Evolutionary conservation across 208 protist genomes (phyloP).

Genomic region (Leishmania gerbilli): DNA sequence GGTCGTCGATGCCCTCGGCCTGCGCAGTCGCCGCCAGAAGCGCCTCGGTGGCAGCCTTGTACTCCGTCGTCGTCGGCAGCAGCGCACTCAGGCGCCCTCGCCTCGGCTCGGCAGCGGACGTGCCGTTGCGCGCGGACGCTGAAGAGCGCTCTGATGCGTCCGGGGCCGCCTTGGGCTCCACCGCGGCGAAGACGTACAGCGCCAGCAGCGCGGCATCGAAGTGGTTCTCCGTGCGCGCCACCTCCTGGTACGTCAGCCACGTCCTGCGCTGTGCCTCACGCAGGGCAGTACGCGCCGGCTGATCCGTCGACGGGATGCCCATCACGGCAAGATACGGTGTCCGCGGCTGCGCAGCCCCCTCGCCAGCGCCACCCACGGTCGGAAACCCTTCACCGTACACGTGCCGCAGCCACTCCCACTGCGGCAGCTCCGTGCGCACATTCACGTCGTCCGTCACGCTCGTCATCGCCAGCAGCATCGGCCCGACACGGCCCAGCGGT

Average conservation of each 20-base stretch:
- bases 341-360: not conserved
- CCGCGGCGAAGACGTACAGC: conserved; percentile 32
- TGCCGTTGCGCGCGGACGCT: not conserved
- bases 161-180: not conserved
- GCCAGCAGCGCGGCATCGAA: conserved; percentile 33
- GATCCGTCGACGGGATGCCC: conserved; percentile 52
- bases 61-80: conserved; percentile 4
- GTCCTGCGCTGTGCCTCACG: conserved; percentile 43
- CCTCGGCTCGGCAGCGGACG: not conserved
- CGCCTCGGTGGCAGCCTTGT: not conserved
- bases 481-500: conserved; percentile 24
- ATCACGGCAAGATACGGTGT: conserved; percentile 35
- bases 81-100: not conserved
- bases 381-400: conserved; percentile 9
- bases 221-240: conserved; percentile 37
- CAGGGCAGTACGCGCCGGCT: conserved; percentile 17
- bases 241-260: conserved; percentile 44
- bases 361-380: not conserved
- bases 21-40: not conserved
- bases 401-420: conserved; percentile 24
- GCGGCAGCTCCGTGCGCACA: conserved; percentile 3
- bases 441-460: conserved; percentile 32
- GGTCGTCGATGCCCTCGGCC: not conserved
- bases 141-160: not conserved
- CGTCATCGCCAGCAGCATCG: conserved; percentile 34